These are phyloP conservation scores for Sporothrix euskadiensis DNA, from an alignment of 2,329 filamentous ascomycete genomes.

Conservation along the genomic window DNA sequence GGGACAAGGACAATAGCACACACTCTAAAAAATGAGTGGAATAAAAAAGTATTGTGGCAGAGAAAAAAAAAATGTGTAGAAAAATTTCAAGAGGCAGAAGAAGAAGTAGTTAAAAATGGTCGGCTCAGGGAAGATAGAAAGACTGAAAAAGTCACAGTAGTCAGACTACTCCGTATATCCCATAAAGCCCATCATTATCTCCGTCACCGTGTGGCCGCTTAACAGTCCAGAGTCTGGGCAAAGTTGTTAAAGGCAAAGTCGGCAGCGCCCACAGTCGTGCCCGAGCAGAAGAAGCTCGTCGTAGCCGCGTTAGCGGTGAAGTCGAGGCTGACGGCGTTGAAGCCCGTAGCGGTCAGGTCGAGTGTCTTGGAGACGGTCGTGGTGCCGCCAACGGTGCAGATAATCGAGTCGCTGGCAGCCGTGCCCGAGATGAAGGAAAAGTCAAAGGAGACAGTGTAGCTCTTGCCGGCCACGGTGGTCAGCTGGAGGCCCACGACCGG, in stretches of 20 bases:
- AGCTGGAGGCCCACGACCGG: background rate
- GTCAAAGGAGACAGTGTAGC: background rate
- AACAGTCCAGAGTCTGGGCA: background rate
- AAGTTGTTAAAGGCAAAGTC: slow-evolving; percentile 9
- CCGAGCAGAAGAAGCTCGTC: slow-evolving; percentile 13
- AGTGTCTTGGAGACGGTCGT: background rate
- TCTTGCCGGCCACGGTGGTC: background rate
- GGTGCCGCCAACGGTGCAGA: background rate
- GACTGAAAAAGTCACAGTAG: background rate
- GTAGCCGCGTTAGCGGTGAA: background rate
- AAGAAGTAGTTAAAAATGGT: background rate
- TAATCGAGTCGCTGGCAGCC: background rate
- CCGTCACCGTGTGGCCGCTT: background rate
- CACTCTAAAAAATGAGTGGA: background rate
- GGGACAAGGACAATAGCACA: slow-evolving; percentile 1
- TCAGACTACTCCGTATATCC: background rate
- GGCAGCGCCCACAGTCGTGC: background rate
- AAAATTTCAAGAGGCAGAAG: background rate
- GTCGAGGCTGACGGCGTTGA: background rate
- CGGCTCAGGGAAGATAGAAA: background rate
- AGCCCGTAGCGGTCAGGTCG: background rate
- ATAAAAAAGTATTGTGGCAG: background rate
- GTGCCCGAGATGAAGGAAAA: background rate
- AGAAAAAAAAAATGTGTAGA: background rate
- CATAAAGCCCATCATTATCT: background rate